Evolutionary conservation across 2,329 filamentous ascomycete species (phyloP).

Genomic region (Claviceps monticola): DNA sequence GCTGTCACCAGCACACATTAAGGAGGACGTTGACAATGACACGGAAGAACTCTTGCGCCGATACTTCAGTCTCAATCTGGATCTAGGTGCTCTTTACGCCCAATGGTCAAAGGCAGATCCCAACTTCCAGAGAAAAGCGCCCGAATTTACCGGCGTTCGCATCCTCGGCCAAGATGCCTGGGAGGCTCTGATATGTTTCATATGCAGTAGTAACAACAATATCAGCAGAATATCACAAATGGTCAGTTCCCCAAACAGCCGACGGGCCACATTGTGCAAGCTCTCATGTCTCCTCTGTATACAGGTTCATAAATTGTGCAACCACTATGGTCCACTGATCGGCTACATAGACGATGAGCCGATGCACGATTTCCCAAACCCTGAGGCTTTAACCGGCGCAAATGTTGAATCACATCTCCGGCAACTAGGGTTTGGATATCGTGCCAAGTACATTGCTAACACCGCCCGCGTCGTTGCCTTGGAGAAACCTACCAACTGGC

Average conservation of each 20-base stretch:
- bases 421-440: slow-evolving; percentile 81
- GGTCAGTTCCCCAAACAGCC: slow-evolving; percentile 33
- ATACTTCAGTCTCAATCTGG: slow-evolving; percentile 77
- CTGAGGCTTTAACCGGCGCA: slow-evolving; percentile 55
- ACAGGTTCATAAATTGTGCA: slow-evolving; percentile 72
- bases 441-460: slow-evolving; percentile 81
- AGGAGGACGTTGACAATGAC: slow-evolving; percentile 38
- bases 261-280: too few species aligned
- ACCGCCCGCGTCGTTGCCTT: slow-evolving; percentile 64
- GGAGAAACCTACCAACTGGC: slow-evolving; percentile 58
- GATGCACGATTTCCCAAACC: slow-evolving; percentile 79
- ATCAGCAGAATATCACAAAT: slow-evolving; percentile 91
- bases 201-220: slow-evolving; percentile 98
- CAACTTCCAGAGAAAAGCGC: slow-evolving; percentile 80
- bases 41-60: slow-evolving; percentile 61
- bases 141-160: slow-evolving; percentile 77
- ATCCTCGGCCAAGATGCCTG: slow-evolving; percentile 92
- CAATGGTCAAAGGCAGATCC: slow-evolving; percentile 77
- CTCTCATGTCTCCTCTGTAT: not conserved
- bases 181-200: slow-evolving; percentile 88
- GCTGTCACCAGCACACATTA: slow-evolving; percentile 2
- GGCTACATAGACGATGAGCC: slow-evolving; percentile 53
- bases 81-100: slow-evolving; percentile 62
- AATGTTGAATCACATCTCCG: slow-evolving; percentile 72
- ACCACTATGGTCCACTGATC: slow-evolving; percentile 68